Conservation (phyloP, 2,329 filamentous ascomycete genomes). For the Aspergillus hortae region DNA sequence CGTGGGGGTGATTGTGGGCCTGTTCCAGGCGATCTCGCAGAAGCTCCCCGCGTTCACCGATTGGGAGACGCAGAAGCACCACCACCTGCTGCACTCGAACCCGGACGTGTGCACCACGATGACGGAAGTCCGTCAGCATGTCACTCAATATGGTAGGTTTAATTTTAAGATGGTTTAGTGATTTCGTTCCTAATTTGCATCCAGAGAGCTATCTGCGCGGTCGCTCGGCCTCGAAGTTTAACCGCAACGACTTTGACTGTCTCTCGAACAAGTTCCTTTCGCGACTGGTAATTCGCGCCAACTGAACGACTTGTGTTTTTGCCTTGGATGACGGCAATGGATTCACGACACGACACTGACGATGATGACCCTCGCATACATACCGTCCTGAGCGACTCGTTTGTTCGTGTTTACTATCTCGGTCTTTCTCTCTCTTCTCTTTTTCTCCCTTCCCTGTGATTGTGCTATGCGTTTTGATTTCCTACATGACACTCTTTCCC, state of each 20-base stretch:
- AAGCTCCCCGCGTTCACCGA: constrained; percentile 90
- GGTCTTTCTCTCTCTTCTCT: constrained; percentile 9
- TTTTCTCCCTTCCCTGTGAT: constrained; percentile 10
- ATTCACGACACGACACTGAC: constrained; percentile 21
- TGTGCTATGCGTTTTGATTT: constrained; percentile 17
- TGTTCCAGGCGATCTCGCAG: constrained; percentile 97
- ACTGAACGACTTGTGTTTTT: constrained; percentile 50
- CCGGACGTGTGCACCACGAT: constrained; percentile 88
- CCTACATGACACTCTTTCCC: constrained; percentile 25
- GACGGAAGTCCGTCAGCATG: constrained; percentile 91
- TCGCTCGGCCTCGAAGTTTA: constrained; percentile 76
- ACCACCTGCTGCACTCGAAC: constrained; percentile 87
- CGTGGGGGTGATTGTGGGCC: constrained; percentile 90
- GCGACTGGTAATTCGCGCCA: constrained; percentile 91
- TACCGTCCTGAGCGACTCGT: constrained; percentile 18
- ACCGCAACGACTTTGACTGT: constrained; percentile 89
- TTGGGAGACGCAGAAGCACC: constrained; percentile 90
- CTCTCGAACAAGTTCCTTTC: constrained; percentile 97
- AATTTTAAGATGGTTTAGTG: not conserved
- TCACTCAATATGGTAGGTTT: constrained; percentile 83
- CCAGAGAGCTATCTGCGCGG: constrained; percentile 82
- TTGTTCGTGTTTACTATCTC: constrained; percentile 17
- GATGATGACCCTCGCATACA: constrained; percentile 20
- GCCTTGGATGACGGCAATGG: constrained; percentile 17
- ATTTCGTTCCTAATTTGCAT: constrained; percentile 22